These are phyloP conservation scores for Oxalis stricta DNA, from an alignment of 441 rosid species.

Conservation along the genomic window DNA sequence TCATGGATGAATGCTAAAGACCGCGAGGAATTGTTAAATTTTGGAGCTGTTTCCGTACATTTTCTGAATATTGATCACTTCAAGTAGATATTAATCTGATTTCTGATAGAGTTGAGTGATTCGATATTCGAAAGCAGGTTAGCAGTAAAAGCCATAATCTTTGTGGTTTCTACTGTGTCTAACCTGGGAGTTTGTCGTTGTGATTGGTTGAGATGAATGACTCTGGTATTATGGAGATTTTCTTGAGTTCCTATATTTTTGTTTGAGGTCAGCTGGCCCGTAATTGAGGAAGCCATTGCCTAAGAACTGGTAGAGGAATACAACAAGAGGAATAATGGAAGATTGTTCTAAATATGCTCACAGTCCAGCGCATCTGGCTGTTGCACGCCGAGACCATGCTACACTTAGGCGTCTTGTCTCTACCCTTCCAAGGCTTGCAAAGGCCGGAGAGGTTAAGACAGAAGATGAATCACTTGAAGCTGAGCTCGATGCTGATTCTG, in stretches of 20 bases:
- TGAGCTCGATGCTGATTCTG: slow-evolving; percentile 67
- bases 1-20: too few species aligned
- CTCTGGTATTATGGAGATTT: background rate
- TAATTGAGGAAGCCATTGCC: slow-evolving; percentile 17
- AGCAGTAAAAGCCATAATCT: slow-evolving; percentile 12
- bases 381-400: slow-evolving; percentile 62
- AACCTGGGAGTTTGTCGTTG: too few species aligned
- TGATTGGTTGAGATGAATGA: slow-evolving; percentile 1
- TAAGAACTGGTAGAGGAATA: slow-evolving; percentile 7
- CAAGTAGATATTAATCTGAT: too few species aligned
- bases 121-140: too few species aligned
- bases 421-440: slow-evolving; percentile 54
- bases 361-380: slow-evolving; percentile 87
- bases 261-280: background rate
- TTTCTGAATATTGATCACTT: too few species aligned
- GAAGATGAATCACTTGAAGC: slow-evolving; percentile 74
- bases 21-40: too few species aligned
- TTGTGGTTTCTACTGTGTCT: slow-evolving; percentile 5
- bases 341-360: slow-evolving; percentile 60
- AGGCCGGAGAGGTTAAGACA: slow-evolving; percentile 73
- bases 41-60: too few species aligned
- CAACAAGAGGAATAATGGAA: slow-evolving; percentile 38
- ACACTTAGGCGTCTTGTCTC: slow-evolving; percentile 43
- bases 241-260: background rate
- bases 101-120: too few species aligned